Conservation (phyloP, 305 asterid genomes). For the Caryopteris hybrid region DNA sequence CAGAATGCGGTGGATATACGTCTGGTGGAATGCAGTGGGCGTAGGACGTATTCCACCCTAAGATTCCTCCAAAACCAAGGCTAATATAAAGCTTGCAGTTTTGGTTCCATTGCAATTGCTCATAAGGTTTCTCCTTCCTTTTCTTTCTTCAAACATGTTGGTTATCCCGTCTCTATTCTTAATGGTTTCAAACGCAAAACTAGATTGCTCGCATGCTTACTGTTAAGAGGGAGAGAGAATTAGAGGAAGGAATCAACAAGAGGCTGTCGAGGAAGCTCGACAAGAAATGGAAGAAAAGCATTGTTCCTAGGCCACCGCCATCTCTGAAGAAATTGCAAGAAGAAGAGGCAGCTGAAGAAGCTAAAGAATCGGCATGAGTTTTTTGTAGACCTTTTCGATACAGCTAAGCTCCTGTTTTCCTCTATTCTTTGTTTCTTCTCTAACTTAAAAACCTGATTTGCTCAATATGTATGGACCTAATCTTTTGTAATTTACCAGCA, state of each 20-base stretch:
- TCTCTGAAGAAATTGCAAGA: conserved; percentile 71
- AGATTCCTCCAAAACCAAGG: neutral
- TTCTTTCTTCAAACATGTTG: neutral
- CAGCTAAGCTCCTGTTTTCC: conserved; percentile 1
- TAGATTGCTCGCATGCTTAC: conserved; percentile 90
- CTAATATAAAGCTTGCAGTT: neutral
- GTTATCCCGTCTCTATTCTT: neutral
- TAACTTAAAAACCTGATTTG: neutral
- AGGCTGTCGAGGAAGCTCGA: conserved; percentile 91
- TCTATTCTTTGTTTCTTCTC: neutral
- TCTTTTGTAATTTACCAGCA: conserved; percentile 6
- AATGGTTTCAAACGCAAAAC: neutral
- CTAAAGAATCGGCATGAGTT: conserved; percentile 57
- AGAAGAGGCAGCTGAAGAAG: conserved; percentile 91
- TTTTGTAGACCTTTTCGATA: neutral
- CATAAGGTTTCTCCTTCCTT: neutral
- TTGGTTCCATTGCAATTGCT: neutral
- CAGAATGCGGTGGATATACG: too few species aligned
- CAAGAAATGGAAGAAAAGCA: conserved; percentile 86
- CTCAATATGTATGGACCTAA: conserved; percentile 6
- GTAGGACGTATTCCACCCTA: neutral
- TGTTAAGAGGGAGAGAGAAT: conserved; percentile 84
- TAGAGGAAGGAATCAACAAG: conserved; percentile 87
- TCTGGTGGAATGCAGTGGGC: too few species aligned
- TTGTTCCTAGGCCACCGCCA: conserved; percentile 92